These are phyloP conservation scores for Grigorovia transvaalensis DNA, from an alignment of 805 yeast species.

Conservation along the genomic window DNA sequence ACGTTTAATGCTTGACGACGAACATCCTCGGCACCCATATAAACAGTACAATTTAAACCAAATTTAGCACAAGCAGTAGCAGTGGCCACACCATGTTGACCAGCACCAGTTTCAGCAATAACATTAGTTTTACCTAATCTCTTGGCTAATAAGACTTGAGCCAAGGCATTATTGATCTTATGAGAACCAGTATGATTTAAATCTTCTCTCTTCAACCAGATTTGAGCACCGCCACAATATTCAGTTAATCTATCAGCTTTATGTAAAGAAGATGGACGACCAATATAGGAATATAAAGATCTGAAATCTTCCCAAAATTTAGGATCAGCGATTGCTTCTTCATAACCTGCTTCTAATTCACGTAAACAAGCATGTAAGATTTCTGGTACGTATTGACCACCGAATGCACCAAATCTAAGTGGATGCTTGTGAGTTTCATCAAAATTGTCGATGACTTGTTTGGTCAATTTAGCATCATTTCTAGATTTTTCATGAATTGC, in stretches of 20 bases:
- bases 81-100: slow-evolving; percentile 89
- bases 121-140: slow-evolving; percentile 67
- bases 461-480: slow-evolving; percentile 12
- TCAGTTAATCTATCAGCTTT: slow-evolving; percentile 83
- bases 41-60: slow-evolving; percentile 87
- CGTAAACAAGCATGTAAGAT: slow-evolving; percentile 82
- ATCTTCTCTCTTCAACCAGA: slow-evolving; percentile 98
- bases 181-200: slow-evolving; percentile 84
- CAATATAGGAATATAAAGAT: slow-evolving; percentile 80
- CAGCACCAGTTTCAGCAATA: slow-evolving; percentile 89
- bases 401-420: slow-evolving; percentile 86
- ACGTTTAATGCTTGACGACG: slow-evolving; percentile 97
- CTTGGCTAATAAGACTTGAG: slow-evolving; percentile 70
- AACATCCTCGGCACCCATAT: slow-evolving; percentile 99
- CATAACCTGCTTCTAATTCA: slow-evolving; percentile 83
- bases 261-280: slow-evolving; percentile 91
- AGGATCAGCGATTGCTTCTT: slow-evolving; percentile 80
- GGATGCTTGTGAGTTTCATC: slow-evolving; percentile 57
- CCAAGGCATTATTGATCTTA: slow-evolving; percentile 75
- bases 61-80: slow-evolving; percentile 90
- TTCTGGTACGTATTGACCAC: slow-evolving; percentile 99
- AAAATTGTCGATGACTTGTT: slow-evolving; percentile 27
- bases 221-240: slow-evolving; percentile 87
- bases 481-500: slow-evolving; percentile 26
- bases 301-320: slow-evolving; percentile 87